Evolutionary conservation across 148 eudicot genomes (phyloP).

Genomic region (Persicaria maculosa): DNA sequence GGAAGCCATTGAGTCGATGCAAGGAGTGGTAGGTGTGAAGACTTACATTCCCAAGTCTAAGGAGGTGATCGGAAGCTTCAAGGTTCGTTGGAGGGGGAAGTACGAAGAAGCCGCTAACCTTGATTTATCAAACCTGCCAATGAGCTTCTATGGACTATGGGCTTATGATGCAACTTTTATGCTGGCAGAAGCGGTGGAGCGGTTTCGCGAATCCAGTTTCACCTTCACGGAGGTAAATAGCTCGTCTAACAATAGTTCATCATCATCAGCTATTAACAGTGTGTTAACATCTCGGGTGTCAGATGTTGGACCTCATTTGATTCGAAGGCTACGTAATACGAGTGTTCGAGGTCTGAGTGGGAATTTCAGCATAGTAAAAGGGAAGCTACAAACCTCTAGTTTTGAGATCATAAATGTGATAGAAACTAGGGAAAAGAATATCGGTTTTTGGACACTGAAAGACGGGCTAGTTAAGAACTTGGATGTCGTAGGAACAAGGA

Average conservation of each 20-base stretch:
- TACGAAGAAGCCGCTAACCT: neutral
- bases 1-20: constrained; percentile 26
- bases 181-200: constrained; percentile 34
- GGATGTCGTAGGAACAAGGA: neutral
- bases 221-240: neutral
- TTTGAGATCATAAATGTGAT: constrained; percentile 17
- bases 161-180: constrained; percentile 35
- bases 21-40: constrained; percentile 40
- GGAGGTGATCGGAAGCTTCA: constrained; percentile 15
- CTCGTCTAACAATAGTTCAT: neutral
- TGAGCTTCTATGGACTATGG: constrained; percentile 28
- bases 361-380: constrained; percentile 4
- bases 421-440: neutral
- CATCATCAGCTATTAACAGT: neutral
- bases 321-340: neutral
- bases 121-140: neutral
- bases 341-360: constrained; percentile 17
- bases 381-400: constrained; percentile 13
- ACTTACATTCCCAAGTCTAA: constrained; percentile 18
- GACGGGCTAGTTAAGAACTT: neutral
- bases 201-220: constrained; percentile 7
- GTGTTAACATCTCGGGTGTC: neutral
- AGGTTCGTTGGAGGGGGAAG: constrained; percentile 12
- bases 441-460: constrained; percentile 15
- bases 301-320: neutral